Conservation (phyloP, 257 asterid genomes). For the Agastache rugosa region DNA sequence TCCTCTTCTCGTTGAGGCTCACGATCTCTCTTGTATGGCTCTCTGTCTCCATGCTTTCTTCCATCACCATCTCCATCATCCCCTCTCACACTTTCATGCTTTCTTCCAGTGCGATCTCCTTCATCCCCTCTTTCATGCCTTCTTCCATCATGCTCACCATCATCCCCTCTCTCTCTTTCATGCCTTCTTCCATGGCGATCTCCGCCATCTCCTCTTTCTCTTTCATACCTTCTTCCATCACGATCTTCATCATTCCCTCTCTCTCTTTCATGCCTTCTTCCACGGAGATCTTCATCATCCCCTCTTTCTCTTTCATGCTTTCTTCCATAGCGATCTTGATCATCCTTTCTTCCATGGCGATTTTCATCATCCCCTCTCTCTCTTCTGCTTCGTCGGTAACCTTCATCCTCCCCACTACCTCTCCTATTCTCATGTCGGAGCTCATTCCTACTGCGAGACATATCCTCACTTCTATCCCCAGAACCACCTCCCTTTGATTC, state of each 20-base stretch:
- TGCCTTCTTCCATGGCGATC: background rate
- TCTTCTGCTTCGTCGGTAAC: background rate
- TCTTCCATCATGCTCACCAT: background rate
- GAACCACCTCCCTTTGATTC: slow-evolving; percentile 52
- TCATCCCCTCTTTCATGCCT: slow-evolving; percentile 46
- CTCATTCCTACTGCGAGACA: slow-evolving; percentile 39
- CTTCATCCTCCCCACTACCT: slow-evolving; percentile 28
- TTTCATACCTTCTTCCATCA: slow-evolving; percentile 48
- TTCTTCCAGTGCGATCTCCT: slow-evolving; percentile 47
- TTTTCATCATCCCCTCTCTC: slow-evolving; percentile 43
- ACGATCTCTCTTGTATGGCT: slow-evolving; percentile 45
- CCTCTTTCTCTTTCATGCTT: background rate
- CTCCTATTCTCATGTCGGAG: slow-evolving; percentile 39
- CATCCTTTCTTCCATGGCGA: slow-evolving; percentile 41
- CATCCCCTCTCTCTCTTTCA: background rate
- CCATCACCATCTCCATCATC: slow-evolving; percentile 52
- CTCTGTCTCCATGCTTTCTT: slow-evolving; percentile 57
- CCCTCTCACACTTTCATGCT: slow-evolving; percentile 48
- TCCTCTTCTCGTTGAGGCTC: slow-evolving; percentile 51
- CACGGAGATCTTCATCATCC: slow-evolving; percentile 5
- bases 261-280: background rate
- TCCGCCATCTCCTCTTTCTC: slow-evolving; percentile 30
- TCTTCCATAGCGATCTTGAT: background rate
- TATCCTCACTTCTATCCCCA: slow-evolving; percentile 44
- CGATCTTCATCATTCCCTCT: slow-evolving; percentile 45